phyloP scores from a whole-genome alignment of 2,329 filamentous ascomycete species.

The Epichloe elymi region DNA sequence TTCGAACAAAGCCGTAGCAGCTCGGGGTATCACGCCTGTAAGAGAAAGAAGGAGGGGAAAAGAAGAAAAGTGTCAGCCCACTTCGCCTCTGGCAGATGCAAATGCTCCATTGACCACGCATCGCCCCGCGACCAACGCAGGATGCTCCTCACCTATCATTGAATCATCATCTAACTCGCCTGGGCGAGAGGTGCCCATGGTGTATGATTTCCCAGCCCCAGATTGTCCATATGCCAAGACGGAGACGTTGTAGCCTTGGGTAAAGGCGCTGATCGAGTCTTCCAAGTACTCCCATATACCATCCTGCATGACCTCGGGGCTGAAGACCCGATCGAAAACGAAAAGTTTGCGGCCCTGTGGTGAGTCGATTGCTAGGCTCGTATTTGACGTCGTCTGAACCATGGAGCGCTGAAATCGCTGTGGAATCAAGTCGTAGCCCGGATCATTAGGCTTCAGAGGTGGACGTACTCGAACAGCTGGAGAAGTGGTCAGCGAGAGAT shows the following conservation, averaged over 20 bases:
- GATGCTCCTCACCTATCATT: conserved; percentile 52
- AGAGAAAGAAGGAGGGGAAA: not conserved
- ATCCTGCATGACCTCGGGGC: conserved; percentile 69
- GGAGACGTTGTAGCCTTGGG: conserved; percentile 97
- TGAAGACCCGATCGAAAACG: conserved; percentile 91
- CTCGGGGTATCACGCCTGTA: conserved; percentile 85
- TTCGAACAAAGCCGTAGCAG: conserved; percentile 76
- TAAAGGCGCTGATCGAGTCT: conserved; percentile 79
- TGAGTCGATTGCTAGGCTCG: conserved; percentile 76
- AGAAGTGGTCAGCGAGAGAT: not conserved
- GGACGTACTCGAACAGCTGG: conserved; percentile 87
- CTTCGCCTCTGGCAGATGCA: not conserved
- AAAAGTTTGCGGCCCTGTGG: conserved; percentile 90
- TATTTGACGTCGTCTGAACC: conserved; percentile 78
- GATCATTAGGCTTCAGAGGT: conserved; percentile 68
- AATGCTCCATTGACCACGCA: not conserved
- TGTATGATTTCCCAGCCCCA: conserved; percentile 94
- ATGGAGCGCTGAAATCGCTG: conserved; percentile 89
- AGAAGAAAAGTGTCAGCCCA: not conserved
- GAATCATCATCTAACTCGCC: conserved; percentile 57
- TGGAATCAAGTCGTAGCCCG: conserved; percentile 87
- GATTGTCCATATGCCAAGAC: conserved; percentile 95
- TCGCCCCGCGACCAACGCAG: not conserved
- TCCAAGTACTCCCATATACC: conserved; percentile 89
- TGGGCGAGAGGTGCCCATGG: conserved; percentile 92